Percentiles rank a stretch among this genome's conserved stretches.
phyloP scores from a whole-genome alignment of 2,329 filamentous ascomycete genomes.

The Colletotrichum euphorbiae region DNA sequence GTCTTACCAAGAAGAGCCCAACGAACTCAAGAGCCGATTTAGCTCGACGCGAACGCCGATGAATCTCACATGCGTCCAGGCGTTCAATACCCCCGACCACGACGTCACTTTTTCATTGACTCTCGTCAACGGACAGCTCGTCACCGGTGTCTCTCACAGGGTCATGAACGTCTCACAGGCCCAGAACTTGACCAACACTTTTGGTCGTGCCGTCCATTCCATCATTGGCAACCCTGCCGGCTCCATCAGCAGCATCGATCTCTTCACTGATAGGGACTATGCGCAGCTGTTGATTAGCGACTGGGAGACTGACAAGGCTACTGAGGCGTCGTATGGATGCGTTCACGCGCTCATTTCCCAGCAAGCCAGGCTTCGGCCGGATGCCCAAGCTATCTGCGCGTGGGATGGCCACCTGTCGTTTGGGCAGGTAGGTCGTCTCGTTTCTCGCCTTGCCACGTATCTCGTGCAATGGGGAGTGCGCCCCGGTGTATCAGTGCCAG shows the following conservation, averaged over 20 bases:
- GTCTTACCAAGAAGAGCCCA: constrained; percentile 57
- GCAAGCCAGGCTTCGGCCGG: constrained; percentile 53
- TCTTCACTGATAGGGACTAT: constrained; percentile 67
- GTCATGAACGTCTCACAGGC: constrained; percentile 58
- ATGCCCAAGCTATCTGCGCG: constrained; percentile 55
- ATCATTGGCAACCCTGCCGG: constrained; percentile 57
- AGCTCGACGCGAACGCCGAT: constrained; percentile 45
- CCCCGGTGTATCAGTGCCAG: constrained; percentile 68
- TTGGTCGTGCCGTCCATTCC: constrained; percentile 62
- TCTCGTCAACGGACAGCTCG: constrained; percentile 55
- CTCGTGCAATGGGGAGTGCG: constrained; percentile 64
- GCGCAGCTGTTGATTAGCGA: constrained; percentile 66
- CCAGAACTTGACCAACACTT: constrained; percentile 62
- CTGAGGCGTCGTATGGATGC: constrained; percentile 54
- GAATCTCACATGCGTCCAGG: constrained; percentile 50
- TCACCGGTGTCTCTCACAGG: constrained; percentile 58
- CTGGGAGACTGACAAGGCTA: constrained; percentile 53
- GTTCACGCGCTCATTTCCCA: constrained; percentile 59
- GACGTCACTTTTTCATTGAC: constrained; percentile 60
- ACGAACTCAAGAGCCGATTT: constrained; percentile 50
- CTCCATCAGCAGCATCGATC: constrained; percentile 59
- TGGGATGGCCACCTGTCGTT: constrained; percentile 61
- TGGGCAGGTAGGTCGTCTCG: constrained; percentile 52
- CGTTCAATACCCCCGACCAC: constrained; percentile 58
- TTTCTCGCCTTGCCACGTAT: constrained; percentile 54